Percentiles rank a stretch among this genome's conserved stretches.
Evolutionary conservation across 1,284 basidiomycete species (phyloP).

Genomic region (Hypsizygus ulmarius): DNA sequence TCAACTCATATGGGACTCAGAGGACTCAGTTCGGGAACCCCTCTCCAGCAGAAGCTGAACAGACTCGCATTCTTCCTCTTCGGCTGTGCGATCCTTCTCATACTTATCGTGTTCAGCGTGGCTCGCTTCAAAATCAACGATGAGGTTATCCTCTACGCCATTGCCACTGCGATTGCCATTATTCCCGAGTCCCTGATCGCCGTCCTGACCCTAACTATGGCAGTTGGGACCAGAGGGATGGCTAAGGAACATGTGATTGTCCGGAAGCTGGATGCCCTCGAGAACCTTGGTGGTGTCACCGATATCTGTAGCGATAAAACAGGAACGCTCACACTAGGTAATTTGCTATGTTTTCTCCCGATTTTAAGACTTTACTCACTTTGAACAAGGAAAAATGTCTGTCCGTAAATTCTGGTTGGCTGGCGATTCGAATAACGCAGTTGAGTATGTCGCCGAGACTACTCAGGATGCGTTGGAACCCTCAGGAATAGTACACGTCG

Average conservation of each 20-base stretch:
- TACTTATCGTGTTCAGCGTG: conserved; percentile 57
- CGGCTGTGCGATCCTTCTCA: conserved; percentile 51
- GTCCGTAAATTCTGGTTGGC: conserved; percentile 60
- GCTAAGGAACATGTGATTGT: conserved; percentile 49
- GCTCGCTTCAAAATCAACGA: conserved; percentile 40
- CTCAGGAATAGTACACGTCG: conserved; percentile 22
- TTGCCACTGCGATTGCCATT: conserved; percentile 41
- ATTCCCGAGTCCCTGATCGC: conserved; percentile 44
- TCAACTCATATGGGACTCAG: conserved; percentile 16
- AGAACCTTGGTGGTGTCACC: conserved; percentile 59
- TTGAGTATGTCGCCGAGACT: conserved; percentile 30
- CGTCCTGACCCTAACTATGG: conserved; percentile 44
- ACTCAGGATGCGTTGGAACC: conserved; percentile 32
- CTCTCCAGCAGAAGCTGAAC: conserved; percentile 58
- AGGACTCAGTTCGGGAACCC: conserved; percentile 42
- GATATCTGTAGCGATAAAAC: conserved; percentile 68
- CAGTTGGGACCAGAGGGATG: conserved; percentile 53
- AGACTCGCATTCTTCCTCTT: conserved; percentile 64
- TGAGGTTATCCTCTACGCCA: conserved; percentile 46
- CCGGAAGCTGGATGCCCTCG: conserved; percentile 52
- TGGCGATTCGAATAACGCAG: conserved; percentile 18
- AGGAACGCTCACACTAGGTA: conserved; percentile 55
- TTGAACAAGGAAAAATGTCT: conserved; percentile 43
- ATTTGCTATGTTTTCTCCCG: not conserved
- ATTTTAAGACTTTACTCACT: not conserved